Base-by-base conservation (phyloP, 306 rosid genomes). In the Oxytropis ochrocephala region DNA sequence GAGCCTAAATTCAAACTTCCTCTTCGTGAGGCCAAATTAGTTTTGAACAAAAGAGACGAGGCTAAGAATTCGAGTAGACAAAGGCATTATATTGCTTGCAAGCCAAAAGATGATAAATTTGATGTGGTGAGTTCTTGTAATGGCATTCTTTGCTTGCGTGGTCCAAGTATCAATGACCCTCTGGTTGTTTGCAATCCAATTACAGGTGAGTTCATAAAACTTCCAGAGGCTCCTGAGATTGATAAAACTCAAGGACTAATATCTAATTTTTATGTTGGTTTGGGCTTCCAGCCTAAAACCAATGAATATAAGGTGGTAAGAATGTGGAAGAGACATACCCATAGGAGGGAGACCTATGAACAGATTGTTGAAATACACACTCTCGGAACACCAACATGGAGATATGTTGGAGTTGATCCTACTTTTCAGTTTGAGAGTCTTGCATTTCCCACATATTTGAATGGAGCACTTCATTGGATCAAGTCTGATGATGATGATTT, bases 141-240 rank as follows among this genome's bases (percentile, higher is more conserved):
- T 41, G 79, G 79, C 32, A 52, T 75, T 5, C 57, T 81, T 60
- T 81, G 79, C 62, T 68, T 81, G 73, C 53, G 41, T 38, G 38
- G 54, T 18, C 10, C 51, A 0, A 1, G 1, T 5, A n/a, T 5
- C 0, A 13, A 38, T 6, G 29, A 61, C 17, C 69, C 75, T 16
- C 19, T 53, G 5, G 53, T 59, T 46, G 69, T 76, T 8, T 76
- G 81, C 81, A 80, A 71, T 0, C 78, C 75, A 41, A 3, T 65
- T 11, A 80, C 58, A 2, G 75, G 84, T 1, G 76, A 76, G 61
- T 76, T 66, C 5, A 46, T 62, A 4, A 32, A 53, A 46, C 64
- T 81, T 47, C 77, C 76, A 19, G 13, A 59, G 36, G 29, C 65
- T 59, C 4, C 30, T 2, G 21, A 5, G 9, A 1, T 35, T 58